phyloP scores from a whole-genome alignment of 139 green algal species.

The Penium margaritaceum region DNA sequence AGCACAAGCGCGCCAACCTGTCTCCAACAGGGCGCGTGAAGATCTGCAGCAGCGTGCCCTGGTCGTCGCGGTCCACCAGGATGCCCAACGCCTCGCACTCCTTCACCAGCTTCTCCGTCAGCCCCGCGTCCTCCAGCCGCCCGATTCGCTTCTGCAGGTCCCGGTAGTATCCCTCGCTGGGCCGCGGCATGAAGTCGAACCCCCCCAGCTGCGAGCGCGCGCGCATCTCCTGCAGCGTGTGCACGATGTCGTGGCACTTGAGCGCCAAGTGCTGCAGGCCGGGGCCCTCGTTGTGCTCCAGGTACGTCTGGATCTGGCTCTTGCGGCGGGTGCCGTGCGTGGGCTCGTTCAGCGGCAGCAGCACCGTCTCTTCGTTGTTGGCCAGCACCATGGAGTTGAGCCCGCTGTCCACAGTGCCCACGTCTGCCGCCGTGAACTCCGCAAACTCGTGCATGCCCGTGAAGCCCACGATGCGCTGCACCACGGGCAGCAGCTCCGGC shows the following conservation, averaged over 20 bases:
- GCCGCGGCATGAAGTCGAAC: constrained; percentile 81
- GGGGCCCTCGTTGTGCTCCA: constrained; percentile 94
- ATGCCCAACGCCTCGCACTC: constrained; percentile 83
- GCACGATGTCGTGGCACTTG: constrained; percentile 88
- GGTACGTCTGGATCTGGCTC: constrained; percentile 74
- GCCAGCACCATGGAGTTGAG: constrained; percentile 69
- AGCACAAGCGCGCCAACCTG: too few relatives aligned
- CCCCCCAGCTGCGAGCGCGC: constrained; percentile 54
- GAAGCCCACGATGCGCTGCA: constrained; percentile 77
- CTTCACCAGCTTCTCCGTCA: constrained; percentile 47
- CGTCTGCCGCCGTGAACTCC: constrained; percentile 91
- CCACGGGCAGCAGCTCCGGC: constrained; percentile 60
- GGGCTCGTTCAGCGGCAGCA: constrained; percentile 77
- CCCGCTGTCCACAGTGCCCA: constrained; percentile 74
- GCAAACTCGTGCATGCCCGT: constrained; percentile 95
- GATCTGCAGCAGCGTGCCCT: constrained; percentile 87
- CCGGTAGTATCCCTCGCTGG: constrained; percentile 76
- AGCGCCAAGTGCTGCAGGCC: constrained; percentile 95
- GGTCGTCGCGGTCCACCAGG: constrained; percentile 90
- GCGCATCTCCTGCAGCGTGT: constrained; percentile 70
- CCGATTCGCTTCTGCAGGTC: constrained; percentile 40
- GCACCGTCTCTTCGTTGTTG: constrained; percentile 86
- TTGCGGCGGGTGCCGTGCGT: constrained; percentile 34
- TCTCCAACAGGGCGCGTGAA: constrained; percentile 54
- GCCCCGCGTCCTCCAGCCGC: constrained; percentile 11